phyloP scores from a whole-genome alignment of 306 rosid genomes.

The Comarum palustre region DNA sequence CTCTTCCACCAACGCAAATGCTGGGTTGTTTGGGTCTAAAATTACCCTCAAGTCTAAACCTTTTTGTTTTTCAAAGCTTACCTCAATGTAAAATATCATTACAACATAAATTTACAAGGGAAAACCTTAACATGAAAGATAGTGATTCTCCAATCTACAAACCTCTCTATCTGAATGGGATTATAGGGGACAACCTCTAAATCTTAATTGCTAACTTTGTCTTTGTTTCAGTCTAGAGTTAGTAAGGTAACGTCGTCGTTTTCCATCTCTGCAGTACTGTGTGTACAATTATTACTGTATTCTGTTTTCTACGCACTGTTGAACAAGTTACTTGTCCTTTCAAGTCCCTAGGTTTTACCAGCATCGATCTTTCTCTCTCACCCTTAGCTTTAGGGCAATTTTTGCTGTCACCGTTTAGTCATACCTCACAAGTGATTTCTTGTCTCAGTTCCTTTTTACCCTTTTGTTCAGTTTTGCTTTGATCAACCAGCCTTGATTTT shows the following conservation, averaged over 20 bases:
- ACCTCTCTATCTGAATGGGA: conserved; percentile 32
- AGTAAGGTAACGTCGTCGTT: neutral
- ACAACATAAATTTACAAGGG: neutral
- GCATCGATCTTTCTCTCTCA: conserved; percentile 27
- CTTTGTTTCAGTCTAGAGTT: conserved; percentile 12
- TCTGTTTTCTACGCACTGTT: conserved; percentile 22
- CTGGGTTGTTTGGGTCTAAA: conserved; percentile 39
- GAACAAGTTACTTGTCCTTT: conserved; percentile 40
- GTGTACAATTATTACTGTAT: neutral
- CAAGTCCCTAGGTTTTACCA: conserved; percentile 59
- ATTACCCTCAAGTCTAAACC: conserved; percentile 9
- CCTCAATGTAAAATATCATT: neutral
- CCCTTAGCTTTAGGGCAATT: conserved; percentile 14
- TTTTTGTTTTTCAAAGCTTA: conserved; percentile 50
- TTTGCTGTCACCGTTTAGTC: conserved; percentile 56
- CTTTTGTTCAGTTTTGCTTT: conserved; percentile 28
- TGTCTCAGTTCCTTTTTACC: conserved; percentile 47
- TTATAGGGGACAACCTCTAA: conserved; percentile 43
- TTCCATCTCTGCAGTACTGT: neutral
- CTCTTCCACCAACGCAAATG: conserved; percentile 73
- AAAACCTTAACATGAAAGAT: neutral
- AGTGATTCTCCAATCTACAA: conserved; percentile 1
- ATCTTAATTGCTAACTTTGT: conserved; percentile 32
- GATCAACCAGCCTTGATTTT: conserved; percentile 48
- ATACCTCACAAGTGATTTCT: conserved; percentile 64